Conservation (phyloP, 345 rosid species). For the Populus alba region DNA sequence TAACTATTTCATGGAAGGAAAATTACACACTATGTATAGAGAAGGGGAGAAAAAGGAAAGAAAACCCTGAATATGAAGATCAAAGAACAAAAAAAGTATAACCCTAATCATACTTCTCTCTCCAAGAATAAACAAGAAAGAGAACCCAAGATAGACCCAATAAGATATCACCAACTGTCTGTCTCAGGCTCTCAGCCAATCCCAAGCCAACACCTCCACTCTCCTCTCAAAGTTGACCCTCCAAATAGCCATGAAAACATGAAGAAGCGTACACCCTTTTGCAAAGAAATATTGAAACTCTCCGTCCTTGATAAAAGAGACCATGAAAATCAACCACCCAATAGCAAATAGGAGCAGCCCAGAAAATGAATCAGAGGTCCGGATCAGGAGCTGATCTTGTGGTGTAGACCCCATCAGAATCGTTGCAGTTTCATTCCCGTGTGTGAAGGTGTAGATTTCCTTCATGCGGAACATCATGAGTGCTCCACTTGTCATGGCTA, state of each 20-base stretch:
- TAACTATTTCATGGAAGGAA: background rate
- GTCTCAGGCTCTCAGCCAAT: conserved; percentile 60
- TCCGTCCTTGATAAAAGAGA: conserved; percentile 72
- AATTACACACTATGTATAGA: background rate
- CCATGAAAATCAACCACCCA: conserved; percentile 75
- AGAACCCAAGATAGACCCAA: conserved; percentile 79
- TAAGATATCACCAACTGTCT: conserved; percentile 65
- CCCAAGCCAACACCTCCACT: conserved; percentile 66
- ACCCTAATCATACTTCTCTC: conserved; percentile 78
- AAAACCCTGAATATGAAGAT: too few species aligned
- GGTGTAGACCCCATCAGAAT: conserved; percentile 86
- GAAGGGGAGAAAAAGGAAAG: background rate
- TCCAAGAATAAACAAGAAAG: conserved; percentile 82
- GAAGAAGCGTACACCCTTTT: conserved; percentile 69
- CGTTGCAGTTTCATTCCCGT: conserved; percentile 50
- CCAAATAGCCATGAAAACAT: conserved; percentile 69
- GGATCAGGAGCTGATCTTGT: conserved; percentile 80
- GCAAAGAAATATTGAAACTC: conserved; percentile 84
- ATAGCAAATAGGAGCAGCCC: conserved; percentile 81
- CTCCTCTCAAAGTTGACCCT: conserved; percentile 66
- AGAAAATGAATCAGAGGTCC: conserved; percentile 82
- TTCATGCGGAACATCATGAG: conserved; percentile 80
- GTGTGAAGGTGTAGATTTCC: conserved; percentile 58
- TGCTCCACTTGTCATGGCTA: conserved; percentile 69
- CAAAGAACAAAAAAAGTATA: background rate